phyloP scores from a whole-genome alignment of 2,329 filamentous ascomycete species.

The Gnomoniopsis sp. region DNA sequence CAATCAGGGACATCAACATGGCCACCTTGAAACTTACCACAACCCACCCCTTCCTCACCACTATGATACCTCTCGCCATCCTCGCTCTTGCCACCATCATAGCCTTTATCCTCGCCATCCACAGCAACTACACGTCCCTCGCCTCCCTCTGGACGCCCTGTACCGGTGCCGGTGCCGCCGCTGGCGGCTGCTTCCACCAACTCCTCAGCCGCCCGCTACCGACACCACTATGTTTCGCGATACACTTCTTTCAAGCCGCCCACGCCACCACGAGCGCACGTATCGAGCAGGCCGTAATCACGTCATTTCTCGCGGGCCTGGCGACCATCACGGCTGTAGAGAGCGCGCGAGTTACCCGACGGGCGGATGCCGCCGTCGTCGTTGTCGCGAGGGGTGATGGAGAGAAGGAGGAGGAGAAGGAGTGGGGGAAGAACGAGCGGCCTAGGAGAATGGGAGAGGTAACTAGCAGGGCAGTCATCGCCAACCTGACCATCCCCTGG shows the following conservation, averaged over 20 bases:
- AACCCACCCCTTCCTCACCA: background rate
- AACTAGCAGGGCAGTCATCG: background rate
- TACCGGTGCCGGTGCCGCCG: background rate
- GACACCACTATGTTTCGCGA: background rate
- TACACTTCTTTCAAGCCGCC: constrained; percentile 4
- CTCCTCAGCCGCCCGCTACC: background rate
- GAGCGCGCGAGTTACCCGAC: background rate
- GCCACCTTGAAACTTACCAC: background rate
- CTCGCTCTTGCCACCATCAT: background rate
- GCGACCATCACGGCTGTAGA: constrained; percentile 2
- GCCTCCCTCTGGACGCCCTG: constrained; percentile 1
- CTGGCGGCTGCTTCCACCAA: background rate
- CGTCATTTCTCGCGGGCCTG: background rate
- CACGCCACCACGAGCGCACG: background rate
- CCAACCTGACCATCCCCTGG: constrained; percentile 6
- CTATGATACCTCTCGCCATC: background rate
- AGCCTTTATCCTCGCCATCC: background rate
- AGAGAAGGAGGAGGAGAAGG: background rate
- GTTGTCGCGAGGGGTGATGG: background rate
- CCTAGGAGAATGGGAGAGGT: background rate
- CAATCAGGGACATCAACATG: background rate
- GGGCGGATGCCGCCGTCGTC: background rate
- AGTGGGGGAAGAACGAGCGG: background rate
- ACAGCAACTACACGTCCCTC: background rate
- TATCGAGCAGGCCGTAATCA: background rate